Evolutionary conservation across 2,329 filamentous ascomycete genomes (phyloP).

Genomic region (Sordariomycetes sp.): DNA sequence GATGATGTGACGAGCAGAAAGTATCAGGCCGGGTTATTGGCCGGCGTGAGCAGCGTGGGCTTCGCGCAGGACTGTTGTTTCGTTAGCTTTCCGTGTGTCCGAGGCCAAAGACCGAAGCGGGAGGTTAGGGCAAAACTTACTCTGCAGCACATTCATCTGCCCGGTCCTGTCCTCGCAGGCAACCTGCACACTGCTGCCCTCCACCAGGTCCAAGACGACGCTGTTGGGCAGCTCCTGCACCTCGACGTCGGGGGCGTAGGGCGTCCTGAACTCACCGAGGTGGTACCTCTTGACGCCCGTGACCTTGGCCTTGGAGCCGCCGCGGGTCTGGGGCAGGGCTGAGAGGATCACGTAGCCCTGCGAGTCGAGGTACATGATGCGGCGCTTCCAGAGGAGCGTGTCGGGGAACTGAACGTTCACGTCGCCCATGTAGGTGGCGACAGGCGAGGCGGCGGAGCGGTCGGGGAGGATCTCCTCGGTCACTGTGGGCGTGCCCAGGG

Average conservation of each 20-base stretch:
- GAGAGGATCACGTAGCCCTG: conserved; percentile 71
- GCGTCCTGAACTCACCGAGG: conserved; percentile 71
- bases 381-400: conserved; percentile 90
- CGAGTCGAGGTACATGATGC: conserved; percentile 77
- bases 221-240: conserved; percentile 89
- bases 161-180: conserved; percentile 54
- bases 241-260: conserved; percentile 81
- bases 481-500: conserved; percentile 38
- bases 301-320: background rate
- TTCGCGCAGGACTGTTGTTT: conserved; percentile 20
- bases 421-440: conserved; percentile 68
- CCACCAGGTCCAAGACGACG: conserved; percentile 51
- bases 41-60: conserved; percentile 22
- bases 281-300: conserved; percentile 65
- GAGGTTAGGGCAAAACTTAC: conserved; percentile 27
- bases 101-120: background rate
- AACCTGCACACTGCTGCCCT: conserved; percentile 52
- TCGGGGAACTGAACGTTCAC: conserved; percentile 97
- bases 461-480: conserved; percentile 33
- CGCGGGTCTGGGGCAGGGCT: conserved; percentile 2
- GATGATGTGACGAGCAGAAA: background rate
- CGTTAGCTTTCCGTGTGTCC: background rate
- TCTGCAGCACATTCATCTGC: conserved; percentile 43
- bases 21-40: conserved; percentile 14
- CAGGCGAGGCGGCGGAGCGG: conserved; percentile 16